A percentile compares a stretch with the other conserved stretches of the same genome.
phyloP scores from a whole-genome alignment of 1,284 basidiomycete genomes.

The Mycena sp. region DNA sequence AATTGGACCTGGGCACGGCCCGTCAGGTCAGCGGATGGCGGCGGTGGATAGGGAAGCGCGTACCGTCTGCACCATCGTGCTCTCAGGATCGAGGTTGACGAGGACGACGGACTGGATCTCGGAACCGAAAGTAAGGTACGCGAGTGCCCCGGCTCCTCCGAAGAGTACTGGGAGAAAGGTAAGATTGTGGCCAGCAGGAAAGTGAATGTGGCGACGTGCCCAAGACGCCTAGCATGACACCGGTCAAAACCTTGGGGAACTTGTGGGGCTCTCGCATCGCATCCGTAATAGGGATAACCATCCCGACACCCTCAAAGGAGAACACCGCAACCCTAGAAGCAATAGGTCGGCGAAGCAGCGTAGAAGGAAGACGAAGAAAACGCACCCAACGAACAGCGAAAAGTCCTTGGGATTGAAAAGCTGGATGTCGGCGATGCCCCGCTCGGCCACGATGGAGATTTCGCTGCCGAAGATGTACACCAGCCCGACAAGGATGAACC shows the following conservation, averaged over 20 bases:
- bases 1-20: conserved; percentile 73
- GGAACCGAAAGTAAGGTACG: conserved; percentile 90
- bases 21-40: neutral
- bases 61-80: conserved; percentile 90
- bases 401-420: conserved; percentile 92
- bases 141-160: conserved; percentile 89
- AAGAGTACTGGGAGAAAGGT: conserved; percentile 72
- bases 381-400: conserved; percentile 91
- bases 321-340: conserved; percentile 90
- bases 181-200: neutral
- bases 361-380: conserved; percentile 21
- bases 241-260: conserved; percentile 89
- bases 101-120: conserved; percentile 94
- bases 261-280: conserved; percentile 95
- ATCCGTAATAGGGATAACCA: conserved; percentile 98
- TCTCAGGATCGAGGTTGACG: conserved; percentile 89
- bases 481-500: conserved; percentile 92
- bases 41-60: conserved; percentile 25
- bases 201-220: conserved; percentile 48
- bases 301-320: conserved; percentile 97
- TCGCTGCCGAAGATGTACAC: conserved; percentile 90
- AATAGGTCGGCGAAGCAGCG: conserved; percentile 4
- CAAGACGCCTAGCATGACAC: conserved; percentile 89
- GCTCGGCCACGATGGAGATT: conserved; percentile 66
- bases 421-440: conserved; percentile 85